A percentile compares a stretch with the other conserved stretches of the same genome.
Evolutionary conservation across 73 alveolate species (phyloP).

Genomic region (Breviolum minutum): DNA sequence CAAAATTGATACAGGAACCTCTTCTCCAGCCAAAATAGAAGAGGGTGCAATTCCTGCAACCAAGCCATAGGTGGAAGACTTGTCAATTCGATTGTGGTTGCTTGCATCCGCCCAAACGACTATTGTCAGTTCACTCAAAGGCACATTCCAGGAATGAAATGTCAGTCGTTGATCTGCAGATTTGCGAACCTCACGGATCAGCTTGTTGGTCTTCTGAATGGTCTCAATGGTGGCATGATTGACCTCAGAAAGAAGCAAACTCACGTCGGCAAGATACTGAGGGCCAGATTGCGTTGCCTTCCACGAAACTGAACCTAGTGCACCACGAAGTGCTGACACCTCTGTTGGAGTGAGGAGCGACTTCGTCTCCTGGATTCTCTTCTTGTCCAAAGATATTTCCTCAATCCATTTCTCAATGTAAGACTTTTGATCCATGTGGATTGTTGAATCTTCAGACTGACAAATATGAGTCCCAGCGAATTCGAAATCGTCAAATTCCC

Average conservation of each 20-base stretch:
- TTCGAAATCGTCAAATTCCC: constrained; percentile 15
- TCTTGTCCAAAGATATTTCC: not conserved
- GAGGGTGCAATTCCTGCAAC: not conserved
- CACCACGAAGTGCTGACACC: not conserved
- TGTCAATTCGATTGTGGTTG: not conserved
- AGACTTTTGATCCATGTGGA: not conserved
- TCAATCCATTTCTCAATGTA: not conserved
- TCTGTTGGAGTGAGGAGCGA: not conserved
- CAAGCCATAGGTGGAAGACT: not conserved
- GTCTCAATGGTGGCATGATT: not conserved
- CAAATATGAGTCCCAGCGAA: not conserved
- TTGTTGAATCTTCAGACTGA: not conserved
- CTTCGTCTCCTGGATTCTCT: not conserved
- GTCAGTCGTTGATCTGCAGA: not conserved
- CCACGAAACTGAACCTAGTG: not conserved
- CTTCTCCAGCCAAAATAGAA: not conserved
- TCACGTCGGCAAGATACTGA: not conserved
- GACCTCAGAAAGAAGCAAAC: not conserved
- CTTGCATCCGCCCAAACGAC: not conserved
- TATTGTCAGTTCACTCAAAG: not conserved
- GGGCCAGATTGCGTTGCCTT: not conserved
- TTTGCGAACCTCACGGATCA: not conserved
- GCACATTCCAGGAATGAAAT: not conserved
- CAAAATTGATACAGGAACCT: not conserved
- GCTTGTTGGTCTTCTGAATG: not conserved